Percentiles rank a stretch among this genome's conserved stretches.
Conservation (phyloP, 116 monocot species). For the Posidonia oceanica region DNA sequence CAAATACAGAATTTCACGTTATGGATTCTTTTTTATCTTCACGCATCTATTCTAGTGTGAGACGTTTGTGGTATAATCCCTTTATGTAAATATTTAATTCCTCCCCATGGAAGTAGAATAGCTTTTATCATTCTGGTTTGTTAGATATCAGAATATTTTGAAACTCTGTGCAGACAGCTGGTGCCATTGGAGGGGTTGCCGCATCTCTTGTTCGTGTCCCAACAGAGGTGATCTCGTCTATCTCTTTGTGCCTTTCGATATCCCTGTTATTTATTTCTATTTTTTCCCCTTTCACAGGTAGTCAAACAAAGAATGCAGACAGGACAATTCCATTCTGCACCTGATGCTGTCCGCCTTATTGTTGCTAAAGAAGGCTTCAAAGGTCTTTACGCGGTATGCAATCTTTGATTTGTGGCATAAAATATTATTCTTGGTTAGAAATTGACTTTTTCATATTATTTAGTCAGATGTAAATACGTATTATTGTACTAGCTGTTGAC, state of each 20-base stretch:
- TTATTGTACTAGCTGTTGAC: background rate
- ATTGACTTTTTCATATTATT: background rate
- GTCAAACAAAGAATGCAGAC: conserved; percentile 99
- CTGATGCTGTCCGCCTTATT: conserved; percentile 83
- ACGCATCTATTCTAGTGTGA: background rate
- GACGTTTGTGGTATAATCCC: too few relatives aligned
- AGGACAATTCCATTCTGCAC: conserved; percentile 77
- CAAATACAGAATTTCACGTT: background rate
- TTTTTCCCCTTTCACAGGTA: conserved; percentile 36
- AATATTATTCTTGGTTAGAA: too few relatives aligned
- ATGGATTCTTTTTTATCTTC: background rate
- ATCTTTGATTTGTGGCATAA: background rate
- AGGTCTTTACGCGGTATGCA: conserved; percentile 90
- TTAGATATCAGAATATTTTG: background rate
- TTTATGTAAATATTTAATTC: background rate
- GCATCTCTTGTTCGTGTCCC: conserved; percentile 96
- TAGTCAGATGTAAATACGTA: background rate
- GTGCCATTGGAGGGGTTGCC: conserved; percentile 84
- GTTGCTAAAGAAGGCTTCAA: conserved; percentile 79
- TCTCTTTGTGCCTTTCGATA: conserved; percentile 3
- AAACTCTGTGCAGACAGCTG: conserved; percentile 54
- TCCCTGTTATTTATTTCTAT: background rate
- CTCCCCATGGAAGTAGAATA: background rate
- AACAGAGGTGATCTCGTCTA: conserved; percentile 55
- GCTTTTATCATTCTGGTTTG: background rate